Conservation (phyloP, 495 filamentous ascomycete genomes). For the Astrocystis sublimbata region DNA sequence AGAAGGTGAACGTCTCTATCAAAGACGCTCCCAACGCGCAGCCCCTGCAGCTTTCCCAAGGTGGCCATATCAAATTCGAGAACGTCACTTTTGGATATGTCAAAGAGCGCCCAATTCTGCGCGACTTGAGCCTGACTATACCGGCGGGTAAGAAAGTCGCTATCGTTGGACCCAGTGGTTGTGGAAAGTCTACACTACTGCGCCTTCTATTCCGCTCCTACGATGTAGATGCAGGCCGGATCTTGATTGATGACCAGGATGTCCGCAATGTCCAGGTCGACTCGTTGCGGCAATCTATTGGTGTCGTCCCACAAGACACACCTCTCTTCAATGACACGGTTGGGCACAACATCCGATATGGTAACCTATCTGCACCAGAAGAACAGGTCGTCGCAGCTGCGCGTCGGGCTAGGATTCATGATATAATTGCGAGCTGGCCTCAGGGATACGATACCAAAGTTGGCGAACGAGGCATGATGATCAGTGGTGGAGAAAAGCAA, state of each 20-base stretch:
- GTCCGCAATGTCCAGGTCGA: conserved; percentile 79
- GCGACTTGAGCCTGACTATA: conserved; percentile 81
- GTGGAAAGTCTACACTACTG: conserved; percentile 92
- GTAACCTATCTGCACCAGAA: conserved; percentile 74
- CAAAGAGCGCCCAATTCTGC: conserved; percentile 81
- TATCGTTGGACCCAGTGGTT: conserved; percentile 91
- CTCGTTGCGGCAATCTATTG: conserved; percentile 81
- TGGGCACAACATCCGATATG: conserved; percentile 93
- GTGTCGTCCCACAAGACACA: conserved; percentile 96
- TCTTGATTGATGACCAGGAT: conserved; percentile 92
- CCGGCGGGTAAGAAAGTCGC: conserved; percentile 95
- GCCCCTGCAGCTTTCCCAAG: conserved; percentile 66
- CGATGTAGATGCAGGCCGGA: conserved; percentile 82
- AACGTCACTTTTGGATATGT: conserved; percentile 95
- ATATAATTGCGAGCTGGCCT: conserved; percentile 74
- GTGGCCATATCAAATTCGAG: conserved; percentile 89
- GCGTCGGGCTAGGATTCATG: conserved; percentile 78
- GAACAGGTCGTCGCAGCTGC: conserved; percentile 76
- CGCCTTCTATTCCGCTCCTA: conserved; percentile 92
- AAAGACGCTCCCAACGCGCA: conserved; percentile 73
- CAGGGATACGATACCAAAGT: conserved; percentile 91
- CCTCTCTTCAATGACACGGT: conserved; percentile 96
- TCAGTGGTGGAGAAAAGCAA: conserved; percentile 95
- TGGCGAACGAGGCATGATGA: conserved; percentile 97
- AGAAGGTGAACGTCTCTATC: conserved; percentile 92